These are phyloP conservation scores for Coccomyxa sp. DNA, from an alignment of 139 green algal genomes.

Conservation along the genomic window DNA sequence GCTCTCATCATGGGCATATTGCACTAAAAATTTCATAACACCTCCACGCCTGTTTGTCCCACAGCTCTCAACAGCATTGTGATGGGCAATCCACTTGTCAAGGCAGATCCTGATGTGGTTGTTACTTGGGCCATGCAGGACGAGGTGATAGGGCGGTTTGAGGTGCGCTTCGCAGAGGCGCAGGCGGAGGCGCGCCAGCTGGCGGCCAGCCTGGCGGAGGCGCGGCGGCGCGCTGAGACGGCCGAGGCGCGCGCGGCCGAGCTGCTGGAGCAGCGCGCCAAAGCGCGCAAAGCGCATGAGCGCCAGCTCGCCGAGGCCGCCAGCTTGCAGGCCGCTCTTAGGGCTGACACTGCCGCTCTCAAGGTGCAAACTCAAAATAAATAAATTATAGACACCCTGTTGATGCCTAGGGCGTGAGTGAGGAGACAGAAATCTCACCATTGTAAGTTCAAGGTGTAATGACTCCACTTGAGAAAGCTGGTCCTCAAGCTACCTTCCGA, in stretches of 20 bases:
- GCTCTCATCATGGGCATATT: no score
- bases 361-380: no score
- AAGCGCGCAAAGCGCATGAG: constrained; percentile 29
- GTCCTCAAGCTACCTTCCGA: no score
- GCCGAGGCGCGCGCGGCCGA: constrained; percentile 22
- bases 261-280: constrained; percentile 30
- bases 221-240: constrained; percentile 22
- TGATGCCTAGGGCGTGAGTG: no score
- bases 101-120: no score
- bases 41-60: no score
- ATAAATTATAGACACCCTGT: no score
- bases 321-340: constrained; percentile 8
- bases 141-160: constrained; percentile 23
- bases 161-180: constrained; percentile 27
- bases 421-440: no score
- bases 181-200: constrained; percentile 19
- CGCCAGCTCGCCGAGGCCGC: constrained; percentile 8
- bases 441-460: constrained; percentile 11
- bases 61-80: no score
- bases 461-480: no score
- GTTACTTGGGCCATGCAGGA: background rate
- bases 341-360: background rate
- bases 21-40: no score
- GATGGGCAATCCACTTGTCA: no score
- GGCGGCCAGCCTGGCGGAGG: constrained; percentile 8